phyloP scores from a whole-genome alignment of 768 basidiomycete species.

The Pulveroboletus ravenelii region DNA sequence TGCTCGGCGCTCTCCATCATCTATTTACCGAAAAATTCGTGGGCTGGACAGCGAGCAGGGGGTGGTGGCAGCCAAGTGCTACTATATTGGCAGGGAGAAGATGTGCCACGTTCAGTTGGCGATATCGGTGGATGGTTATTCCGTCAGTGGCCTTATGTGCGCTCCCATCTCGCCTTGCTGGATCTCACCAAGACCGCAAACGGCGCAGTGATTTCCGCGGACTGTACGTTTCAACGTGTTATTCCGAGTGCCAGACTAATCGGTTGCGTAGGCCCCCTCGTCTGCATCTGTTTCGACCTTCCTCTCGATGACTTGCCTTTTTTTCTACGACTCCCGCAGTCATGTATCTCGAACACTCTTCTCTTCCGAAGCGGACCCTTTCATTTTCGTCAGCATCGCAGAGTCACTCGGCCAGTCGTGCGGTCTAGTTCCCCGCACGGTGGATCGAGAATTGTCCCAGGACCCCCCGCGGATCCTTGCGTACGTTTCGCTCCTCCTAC shows the following conservation, averaged over 20 bases:
- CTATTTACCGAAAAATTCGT: too few species aligned
- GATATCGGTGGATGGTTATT: neutral
- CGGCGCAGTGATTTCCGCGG: slow-evolving; percentile 31
- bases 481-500: slow-evolving; percentile 8
- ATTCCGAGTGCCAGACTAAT: slow-evolving; percentile 21
- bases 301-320: slow-evolving; percentile 16
- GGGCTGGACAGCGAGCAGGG: too few species aligned
- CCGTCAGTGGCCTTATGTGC: neutral
- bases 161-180: slow-evolving; percentile 10
- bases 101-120: neutral
- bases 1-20: too few species aligned
- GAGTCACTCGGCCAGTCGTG: slow-evolving; percentile 9
- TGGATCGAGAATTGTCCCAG: slow-evolving; percentile 27
- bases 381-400: slow-evolving; percentile 2
- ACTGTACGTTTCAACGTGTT: slow-evolving; percentile 20
- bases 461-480: slow-evolving; percentile 30
- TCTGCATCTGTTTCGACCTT: slow-evolving; percentile 10
- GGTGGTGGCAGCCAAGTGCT: too few species aligned
- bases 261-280: slow-evolving; percentile 17
- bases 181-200: slow-evolving; percentile 28
- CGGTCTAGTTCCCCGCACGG: slow-evolving; percentile 26
- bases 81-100: neutral
- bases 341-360: slow-evolving; percentile 1
- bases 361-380: slow-evolving; percentile 7
- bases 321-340: slow-evolving; percentile 5